Percentiles rank a stretch among this genome's conserved stretches.
Evolutionary conservation across 148 eudicot genomes (phyloP).

Genomic region (Rhododendron ovatum): DNA sequence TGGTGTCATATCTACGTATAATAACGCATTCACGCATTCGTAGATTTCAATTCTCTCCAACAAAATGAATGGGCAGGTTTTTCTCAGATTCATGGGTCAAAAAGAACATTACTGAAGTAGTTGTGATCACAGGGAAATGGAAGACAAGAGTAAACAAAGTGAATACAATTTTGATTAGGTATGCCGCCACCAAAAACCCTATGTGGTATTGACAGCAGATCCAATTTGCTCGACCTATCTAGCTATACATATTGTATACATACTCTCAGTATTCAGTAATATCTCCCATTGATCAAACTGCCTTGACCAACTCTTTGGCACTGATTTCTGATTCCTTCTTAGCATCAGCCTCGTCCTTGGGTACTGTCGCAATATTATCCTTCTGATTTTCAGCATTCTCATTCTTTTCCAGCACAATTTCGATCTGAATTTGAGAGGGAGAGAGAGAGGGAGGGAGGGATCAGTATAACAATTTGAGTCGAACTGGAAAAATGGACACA

Average conservation of each 20-base stretch:
- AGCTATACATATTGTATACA: not conserved
- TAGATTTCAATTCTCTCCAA: not conserved
- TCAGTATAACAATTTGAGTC: no score
- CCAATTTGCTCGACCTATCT: not conserved
- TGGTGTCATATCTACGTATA: not conserved
- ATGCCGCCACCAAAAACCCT: not conserved
- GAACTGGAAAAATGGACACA: no score
- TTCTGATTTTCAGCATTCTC: not conserved
- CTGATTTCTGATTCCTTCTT: not conserved
- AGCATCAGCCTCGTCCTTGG: not conserved
- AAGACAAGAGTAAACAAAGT: not conserved
- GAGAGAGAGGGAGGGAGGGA: no score
- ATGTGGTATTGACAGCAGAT: not conserved
- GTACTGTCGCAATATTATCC: not conserved
- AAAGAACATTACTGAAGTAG: not conserved
- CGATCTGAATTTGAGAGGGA: not conserved
- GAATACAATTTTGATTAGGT: not conserved
- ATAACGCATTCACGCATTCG: not conserved
- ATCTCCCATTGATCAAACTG: not conserved
- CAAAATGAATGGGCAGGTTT: no score
- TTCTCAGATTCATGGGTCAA: not conserved
- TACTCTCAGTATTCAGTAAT: not conserved
- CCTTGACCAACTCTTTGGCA: not conserved
- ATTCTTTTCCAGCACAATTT: conserved; percentile 11
- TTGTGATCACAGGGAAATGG: not conserved